phyloP scores from a whole-genome alignment of 345 rosid genomes.

The Aquilaria malaccensis region DNA sequence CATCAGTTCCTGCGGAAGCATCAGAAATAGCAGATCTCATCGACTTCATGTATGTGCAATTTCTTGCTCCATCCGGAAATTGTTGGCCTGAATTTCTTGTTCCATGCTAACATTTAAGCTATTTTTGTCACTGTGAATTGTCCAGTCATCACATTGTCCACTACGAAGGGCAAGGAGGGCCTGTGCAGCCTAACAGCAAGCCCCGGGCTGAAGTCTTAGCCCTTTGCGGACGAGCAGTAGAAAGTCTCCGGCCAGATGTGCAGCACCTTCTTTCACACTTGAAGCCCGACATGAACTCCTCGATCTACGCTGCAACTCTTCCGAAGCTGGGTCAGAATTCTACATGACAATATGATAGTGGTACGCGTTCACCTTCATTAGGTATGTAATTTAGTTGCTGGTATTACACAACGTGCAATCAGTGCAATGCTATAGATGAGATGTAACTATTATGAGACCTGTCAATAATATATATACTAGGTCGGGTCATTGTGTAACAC shows the following conservation, averaged over 20 bases:
- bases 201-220: conserved; percentile 71
- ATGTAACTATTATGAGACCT: too few relatives aligned
- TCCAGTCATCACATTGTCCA: conserved; percentile 86
- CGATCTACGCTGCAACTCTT: conserved; percentile 84
- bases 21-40: conserved; percentile 81
- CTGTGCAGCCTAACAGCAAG: conserved; percentile 85
- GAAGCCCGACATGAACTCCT: conserved; percentile 58
- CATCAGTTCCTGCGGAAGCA: conserved; percentile 53
- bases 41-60: conserved; percentile 68
- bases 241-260: conserved; percentile 71
- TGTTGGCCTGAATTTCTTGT: conserved; percentile 4
- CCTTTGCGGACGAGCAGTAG: conserved; percentile 58
- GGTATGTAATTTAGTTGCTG: neutral
- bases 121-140: neutral
- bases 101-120: neutral
- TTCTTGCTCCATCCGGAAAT: neutral
- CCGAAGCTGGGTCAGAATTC: conserved; percentile 54
- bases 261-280: conserved; percentile 85
- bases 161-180: conserved; percentile 93
- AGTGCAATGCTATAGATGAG: too few relatives aligned
- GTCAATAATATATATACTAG: too few relatives aligned
- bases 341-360: conserved; percentile 11
- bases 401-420: neutral
- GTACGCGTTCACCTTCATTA: neutral
- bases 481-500: too few relatives aligned